A percentile compares a stretch with the other conserved stretches of the same genome.
These are phyloP conservation scores for Vicia villosa DNA, from an alignment of 306 rosid genomes.

Conservation along the genomic window DNA sequence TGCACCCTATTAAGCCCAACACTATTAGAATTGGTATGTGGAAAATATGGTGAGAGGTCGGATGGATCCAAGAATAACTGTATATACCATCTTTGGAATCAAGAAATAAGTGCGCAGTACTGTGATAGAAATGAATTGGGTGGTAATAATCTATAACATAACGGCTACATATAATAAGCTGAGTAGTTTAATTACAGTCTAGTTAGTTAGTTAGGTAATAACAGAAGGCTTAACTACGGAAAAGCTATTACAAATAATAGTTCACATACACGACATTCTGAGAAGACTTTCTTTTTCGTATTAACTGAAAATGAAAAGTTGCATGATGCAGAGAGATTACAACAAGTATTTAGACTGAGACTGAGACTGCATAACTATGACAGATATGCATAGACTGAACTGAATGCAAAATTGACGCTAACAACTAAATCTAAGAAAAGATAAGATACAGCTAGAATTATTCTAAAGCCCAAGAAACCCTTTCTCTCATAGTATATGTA, in stretches of 20 bases:
- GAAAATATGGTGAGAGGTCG: background rate
- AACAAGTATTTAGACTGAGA: background rate
- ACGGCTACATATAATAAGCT: background rate
- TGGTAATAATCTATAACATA: background rate
- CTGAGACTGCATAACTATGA: background rate
- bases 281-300: background rate
- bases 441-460: background rate
- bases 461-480: background rate
- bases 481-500: background rate
- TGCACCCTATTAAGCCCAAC: background rate
- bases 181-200: background rate
- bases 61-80: background rate
- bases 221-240: background rate
- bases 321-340: background rate
- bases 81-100: background rate
- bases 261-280: background rate
- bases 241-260: background rate
- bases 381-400: background rate
- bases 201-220: background rate
- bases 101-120: background rate
- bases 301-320: background rate
- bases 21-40: background rate
- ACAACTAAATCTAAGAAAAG: background rate
- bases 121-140: background rate
- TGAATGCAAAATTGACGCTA: background rate